Percentiles rank a stretch among this genome's conserved stretches.
These are phyloP conservation scores for Dalbergia cultrata DNA, from an alignment of 306 rosid species.

Conservation along the genomic window DNA sequence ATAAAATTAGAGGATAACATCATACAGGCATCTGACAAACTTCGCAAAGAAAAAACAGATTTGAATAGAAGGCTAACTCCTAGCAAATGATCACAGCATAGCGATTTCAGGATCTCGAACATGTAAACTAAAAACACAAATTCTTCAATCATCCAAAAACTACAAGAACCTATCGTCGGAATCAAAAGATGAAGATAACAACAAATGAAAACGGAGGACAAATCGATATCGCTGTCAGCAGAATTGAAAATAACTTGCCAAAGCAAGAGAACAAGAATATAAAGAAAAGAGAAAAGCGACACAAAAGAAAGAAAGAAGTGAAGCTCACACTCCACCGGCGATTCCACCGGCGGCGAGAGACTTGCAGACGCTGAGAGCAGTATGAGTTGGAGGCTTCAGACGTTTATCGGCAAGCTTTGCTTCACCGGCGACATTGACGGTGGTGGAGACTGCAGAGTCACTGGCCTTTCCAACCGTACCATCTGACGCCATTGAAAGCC, in stretches of 20 bases:
- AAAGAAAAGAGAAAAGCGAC: neutral
- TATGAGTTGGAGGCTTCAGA: slow-evolving; percentile 57
- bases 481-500: slow-evolving; percentile 61
- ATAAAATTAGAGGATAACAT: neutral
- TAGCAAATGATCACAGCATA: neutral
- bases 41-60: neutral
- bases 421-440: slow-evolving; percentile 60
- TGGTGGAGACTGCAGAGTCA: slow-evolving; percentile 52
- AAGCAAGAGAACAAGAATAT: neutral
- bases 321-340: slow-evolving; percentile 84
- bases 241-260: neutral
- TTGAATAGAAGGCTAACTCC: neutral
- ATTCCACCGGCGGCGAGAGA: slow-evolving; percentile 81
- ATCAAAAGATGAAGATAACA: neutral
- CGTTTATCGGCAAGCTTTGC: slow-evolving; percentile 56
- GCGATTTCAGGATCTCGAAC: neutral
- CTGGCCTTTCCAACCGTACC: slow-evolving; percentile 48
- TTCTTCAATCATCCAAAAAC: neutral
- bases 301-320: neutral
- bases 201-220: neutral
- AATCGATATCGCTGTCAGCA: neutral
- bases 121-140: neutral
- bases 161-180: neutral
- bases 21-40: neutral
- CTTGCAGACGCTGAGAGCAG: slow-evolving; percentile 62